These are phyloP conservation scores for Paraglomus occultum DNA, from an alignment of 192 early-diverging fungal species.

Conservation along the genomic window DNA sequence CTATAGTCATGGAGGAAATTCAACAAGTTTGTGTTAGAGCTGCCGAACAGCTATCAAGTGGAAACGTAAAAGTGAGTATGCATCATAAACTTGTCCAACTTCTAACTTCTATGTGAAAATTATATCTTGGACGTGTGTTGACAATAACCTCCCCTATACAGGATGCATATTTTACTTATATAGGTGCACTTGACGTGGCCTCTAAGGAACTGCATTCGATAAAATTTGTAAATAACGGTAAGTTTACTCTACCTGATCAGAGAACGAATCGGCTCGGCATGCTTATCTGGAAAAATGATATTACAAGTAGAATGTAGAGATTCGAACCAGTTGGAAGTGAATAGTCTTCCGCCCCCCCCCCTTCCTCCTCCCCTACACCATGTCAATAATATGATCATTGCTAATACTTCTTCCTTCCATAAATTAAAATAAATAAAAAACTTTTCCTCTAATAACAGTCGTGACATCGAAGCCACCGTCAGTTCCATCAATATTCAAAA, in stretches of 20 bases:
- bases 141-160: conserved; percentile 21
- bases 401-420: background rate
- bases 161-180: conserved; percentile 55
- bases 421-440: conserved; percentile 11
- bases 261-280: background rate
- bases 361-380: no score
- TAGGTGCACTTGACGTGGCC: conserved; percentile 43
- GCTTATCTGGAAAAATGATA: background rate
- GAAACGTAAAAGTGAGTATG: conserved; percentile 45
- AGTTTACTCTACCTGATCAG: conserved; percentile 24
- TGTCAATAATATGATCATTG: conserved; percentile 11
- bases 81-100: background rate
- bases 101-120: background rate
- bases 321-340: background rate
- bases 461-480: conserved; percentile 42
- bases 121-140: background rate
- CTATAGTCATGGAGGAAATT: conserved; percentile 40
- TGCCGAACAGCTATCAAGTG: conserved; percentile 38
- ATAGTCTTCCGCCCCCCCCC: conserved; percentile 17
- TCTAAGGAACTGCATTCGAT: conserved; percentile 47
- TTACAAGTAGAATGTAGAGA: background rate
- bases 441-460: conserved; percentile 17
- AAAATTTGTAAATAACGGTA: conserved; percentile 60
- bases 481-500: conserved; percentile 37
- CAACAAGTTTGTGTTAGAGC: conserved; percentile 40